These are phyloP conservation scores for Gonium pectorale DNA, from an alignment of 139 green algal genomes.

Conservation along the genomic window DNA sequence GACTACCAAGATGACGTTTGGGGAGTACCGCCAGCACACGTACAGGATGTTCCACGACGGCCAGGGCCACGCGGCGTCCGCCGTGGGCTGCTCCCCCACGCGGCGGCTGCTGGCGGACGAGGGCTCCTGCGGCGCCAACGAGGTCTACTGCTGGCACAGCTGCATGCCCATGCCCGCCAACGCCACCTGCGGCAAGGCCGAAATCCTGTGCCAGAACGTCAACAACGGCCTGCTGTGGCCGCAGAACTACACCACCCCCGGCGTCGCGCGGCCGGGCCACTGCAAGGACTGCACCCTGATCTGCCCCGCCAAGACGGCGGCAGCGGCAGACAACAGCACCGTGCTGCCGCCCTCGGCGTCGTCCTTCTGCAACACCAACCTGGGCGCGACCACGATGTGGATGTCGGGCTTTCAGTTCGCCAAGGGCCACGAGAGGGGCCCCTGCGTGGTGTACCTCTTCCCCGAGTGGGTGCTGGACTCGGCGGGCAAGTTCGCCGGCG, in stretches of 20 bases:
- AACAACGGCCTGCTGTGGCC: slow-evolving; percentile 40
- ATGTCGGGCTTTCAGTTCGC: slow-evolving; percentile 54
- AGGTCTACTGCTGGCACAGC: slow-evolving; percentile 57
- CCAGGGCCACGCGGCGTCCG: neutral
- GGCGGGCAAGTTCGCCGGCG: slow-evolving; percentile 45
- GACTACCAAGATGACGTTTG: slow-evolving; percentile 50
- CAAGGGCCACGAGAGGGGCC: neutral
- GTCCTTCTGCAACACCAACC: slow-evolving; percentile 49
- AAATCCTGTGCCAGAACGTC: neutral
- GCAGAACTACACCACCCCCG: slow-evolving; percentile 22
- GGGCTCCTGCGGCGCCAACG: slow-evolving; percentile 7
- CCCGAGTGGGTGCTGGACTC: slow-evolving; percentile 45
- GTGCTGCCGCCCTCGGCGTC: neutral
- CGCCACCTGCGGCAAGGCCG: slow-evolving; percentile 8
- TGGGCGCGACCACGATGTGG: slow-evolving; percentile 51
- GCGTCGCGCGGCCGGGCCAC: neutral
- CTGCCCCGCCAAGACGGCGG: slow-evolving; percentile 35
- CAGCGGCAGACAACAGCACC: too few relatives aligned
- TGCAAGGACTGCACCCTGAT: slow-evolving; percentile 36
- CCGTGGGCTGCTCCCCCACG: slow-evolving; percentile 26
- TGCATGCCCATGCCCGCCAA: slow-evolving; percentile 17
- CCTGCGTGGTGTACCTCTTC: slow-evolving; percentile 56
- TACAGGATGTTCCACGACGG: slow-evolving; percentile 27
- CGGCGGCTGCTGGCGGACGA: slow-evolving; percentile 37
- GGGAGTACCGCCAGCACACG: slow-evolving; percentile 42